A percentile compares a stretch with the other conserved stretches of the same genome.
These are phyloP conservation scores for Fusarium verrucosum DNA, from an alignment of 2,329 filamentous ascomycete genomes.

Conservation along the genomic window DNA sequence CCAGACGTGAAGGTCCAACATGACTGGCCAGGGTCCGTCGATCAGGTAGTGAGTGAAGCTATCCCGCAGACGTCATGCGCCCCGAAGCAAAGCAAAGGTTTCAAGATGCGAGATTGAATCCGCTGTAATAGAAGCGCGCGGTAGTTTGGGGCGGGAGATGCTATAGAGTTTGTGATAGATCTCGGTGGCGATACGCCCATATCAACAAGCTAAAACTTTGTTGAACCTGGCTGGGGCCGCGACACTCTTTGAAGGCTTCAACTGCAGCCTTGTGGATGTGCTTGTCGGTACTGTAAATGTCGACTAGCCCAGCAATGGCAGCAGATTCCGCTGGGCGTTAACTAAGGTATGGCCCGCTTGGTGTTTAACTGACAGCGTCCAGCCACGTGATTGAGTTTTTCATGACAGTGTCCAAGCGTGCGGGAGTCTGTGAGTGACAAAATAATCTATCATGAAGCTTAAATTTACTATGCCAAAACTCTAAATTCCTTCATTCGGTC, in stretches of 20 bases:
- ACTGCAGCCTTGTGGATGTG: slow-evolving; percentile 29
- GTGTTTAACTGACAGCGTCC: slow-evolving; percentile 38
- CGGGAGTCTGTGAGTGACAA: slow-evolving; percentile 2
- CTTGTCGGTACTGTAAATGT: slow-evolving; percentile 8
- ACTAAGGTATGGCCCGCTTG: slow-evolving; percentile 7
- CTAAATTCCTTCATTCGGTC: not conserved
- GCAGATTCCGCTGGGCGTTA: too few relatives aligned
- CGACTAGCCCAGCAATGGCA: not conserved
- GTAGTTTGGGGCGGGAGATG: slow-evolving; percentile 3
- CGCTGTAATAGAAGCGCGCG: slow-evolving; percentile 16
- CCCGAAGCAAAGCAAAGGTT: not conserved
- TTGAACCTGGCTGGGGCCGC: slow-evolving; percentile 4
- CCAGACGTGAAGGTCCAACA: slow-evolving; percentile 83
- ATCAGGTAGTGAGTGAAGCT: slow-evolving; percentile 21
- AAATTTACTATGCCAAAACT: slow-evolving; percentile 1
- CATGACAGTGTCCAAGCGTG: not conserved
- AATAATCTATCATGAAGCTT: not conserved
- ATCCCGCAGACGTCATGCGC: slow-evolving; percentile 23
- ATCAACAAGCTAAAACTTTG: slow-evolving; percentile 4
- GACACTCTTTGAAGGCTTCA: slow-evolving; percentile 21
- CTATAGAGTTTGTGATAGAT: slow-evolving; percentile 9
- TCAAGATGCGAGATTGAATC: not conserved
- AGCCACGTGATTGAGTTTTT: slow-evolving; percentile 39
- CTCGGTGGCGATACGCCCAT: slow-evolving; percentile 20
- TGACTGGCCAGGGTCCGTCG: slow-evolving; percentile 28